These are phyloP conservation scores for Papiliotrema terrestris DNA, from an alignment of 1,284 basidiomycete species.

Conservation along the genomic window DNA sequence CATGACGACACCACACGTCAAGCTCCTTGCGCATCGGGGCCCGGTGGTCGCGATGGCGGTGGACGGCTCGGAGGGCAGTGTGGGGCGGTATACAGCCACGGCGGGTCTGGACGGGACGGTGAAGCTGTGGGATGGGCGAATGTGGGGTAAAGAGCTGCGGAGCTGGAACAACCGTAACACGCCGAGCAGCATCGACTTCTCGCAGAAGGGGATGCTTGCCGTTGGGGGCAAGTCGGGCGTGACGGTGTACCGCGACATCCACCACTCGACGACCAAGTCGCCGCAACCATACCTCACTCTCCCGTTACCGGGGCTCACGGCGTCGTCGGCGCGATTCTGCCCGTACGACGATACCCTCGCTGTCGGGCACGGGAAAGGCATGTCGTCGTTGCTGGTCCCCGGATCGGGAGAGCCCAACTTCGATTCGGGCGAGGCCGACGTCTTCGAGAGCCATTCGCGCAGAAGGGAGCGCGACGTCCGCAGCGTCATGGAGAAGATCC, in stretches of 20 bases:
- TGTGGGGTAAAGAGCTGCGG: slow-evolving; percentile 82
- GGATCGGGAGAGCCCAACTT: slow-evolving; percentile 93
- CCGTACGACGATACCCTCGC: slow-evolving; percentile 92
- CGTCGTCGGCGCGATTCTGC: slow-evolving; percentile 65
- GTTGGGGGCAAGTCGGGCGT: slow-evolving; percentile 77
- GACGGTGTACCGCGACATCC: slow-evolving; percentile 58
- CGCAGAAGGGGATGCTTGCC: slow-evolving; percentile 73
- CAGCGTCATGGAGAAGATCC: slow-evolving; percentile 88
- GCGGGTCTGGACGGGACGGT: slow-evolving; percentile 82
- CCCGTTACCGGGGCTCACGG: slow-evolving; percentile 61
- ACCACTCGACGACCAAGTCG: slow-evolving; percentile 8
- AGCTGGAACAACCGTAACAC: slow-evolving; percentile 67
- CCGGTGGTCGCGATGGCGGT: slow-evolving; percentile 78
- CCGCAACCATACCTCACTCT: slow-evolving; percentile 79
- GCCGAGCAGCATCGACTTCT: slow-evolving; percentile 51
- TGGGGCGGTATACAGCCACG: slow-evolving; percentile 87
- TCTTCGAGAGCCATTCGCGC: slow-evolving; percentile 80
- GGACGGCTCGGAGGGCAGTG: slow-evolving; percentile 65
- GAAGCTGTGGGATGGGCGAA: slow-evolving; percentile 93
- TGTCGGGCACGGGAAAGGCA: slow-evolving; percentile 64
- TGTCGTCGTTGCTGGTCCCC: slow-evolving; percentile 83
- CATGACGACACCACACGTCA: slow-evolving; percentile 83
- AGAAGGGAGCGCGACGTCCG: slow-evolving; percentile 89
- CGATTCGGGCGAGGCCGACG: slow-evolving; percentile 89
- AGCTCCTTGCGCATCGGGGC: slow-evolving; percentile 84